Percentiles rank a stretch among this genome's conserved stretches.
Conservation (phyloP, 768 basidiomycete genomes). For the Leucocoprinus birnbaumii region DNA sequence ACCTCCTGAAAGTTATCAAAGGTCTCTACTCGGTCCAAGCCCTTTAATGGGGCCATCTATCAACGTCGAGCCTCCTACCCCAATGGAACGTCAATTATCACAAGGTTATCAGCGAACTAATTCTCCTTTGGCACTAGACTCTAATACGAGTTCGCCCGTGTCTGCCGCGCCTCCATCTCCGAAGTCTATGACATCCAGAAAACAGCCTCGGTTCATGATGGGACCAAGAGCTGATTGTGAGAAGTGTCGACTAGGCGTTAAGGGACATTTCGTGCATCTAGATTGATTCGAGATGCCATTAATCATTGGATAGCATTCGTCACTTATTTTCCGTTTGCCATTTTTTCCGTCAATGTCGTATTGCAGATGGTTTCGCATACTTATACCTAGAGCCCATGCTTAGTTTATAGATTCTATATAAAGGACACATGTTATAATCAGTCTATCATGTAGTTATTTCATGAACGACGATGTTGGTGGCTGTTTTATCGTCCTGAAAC, state of each 20-base stretch:
- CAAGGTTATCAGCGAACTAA: neutral
- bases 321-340: neutral
- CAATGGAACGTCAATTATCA: neutral
- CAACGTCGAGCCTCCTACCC: conserved; percentile 9
- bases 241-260: conserved; percentile 61
- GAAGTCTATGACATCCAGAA: conserved; percentile 19
- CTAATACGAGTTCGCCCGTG: neutral
- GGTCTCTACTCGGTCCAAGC: neutral
- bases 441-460: neutral
- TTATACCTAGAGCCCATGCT: neutral
- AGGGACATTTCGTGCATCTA: conserved; percentile 73
- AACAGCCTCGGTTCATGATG: conserved; percentile 58
- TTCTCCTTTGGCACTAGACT: neutral
- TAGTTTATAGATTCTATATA: conserved; percentile 1
- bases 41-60: conserved; percentile 9
- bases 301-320: neutral
- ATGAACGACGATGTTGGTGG: no score
- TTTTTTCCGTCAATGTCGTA: neutral
- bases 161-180: neutral
- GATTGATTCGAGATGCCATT: conserved; percentile 30
- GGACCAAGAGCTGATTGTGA: conserved; percentile 68
- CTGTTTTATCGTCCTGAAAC: no score
- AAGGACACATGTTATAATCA: no score
- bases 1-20: conserved; percentile 17
- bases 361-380: neutral